Evolutionary conservation across 2,329 filamentous ascomycete genomes (phyloP), one percentile per base, ranked within the genome.

Genomic region (Knufia fluminis): DNA sequence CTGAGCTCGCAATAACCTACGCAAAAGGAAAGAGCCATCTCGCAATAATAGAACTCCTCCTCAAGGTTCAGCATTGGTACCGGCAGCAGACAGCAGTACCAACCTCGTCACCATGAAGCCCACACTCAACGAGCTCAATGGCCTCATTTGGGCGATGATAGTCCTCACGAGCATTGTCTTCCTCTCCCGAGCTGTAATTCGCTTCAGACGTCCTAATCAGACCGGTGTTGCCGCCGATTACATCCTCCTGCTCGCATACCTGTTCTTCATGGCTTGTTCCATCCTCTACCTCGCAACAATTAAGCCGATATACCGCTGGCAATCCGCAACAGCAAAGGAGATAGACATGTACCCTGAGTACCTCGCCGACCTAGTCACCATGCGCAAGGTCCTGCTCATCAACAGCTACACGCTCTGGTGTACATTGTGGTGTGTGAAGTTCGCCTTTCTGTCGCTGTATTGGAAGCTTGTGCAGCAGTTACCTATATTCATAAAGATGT

Each of bases 391-490:
- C 17, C 68, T 70, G 54, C 69, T 68, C 50, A 61, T 63, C 8
- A 65, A 64, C 16, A 64, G 63, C 3, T 61, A 68, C 39, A 58
- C 66, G 19, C 63, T 68, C 44, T 70, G 67, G 66, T 52, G 63
- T 4, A 63, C 62, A 16, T 59, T 71, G 3, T 70, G 66, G 66
- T 16, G 38, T 19, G 63, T 69, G 46, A 71, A 71, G 52, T 61
- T 68, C 19, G 65, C 64, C 3, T 57, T 71, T 28, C 57, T 71
- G 44, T 59, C 64, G 14, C 60, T 71, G 39, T 70, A 69, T 54
- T 65, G 64, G 39, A 61, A 63, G 19, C 53, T 70, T 14, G 56
- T 69, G 44, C 53, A 51, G 6, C 65, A 66, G 1, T 56, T 68
- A 14, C 58, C 54, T 1, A 53, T 59, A 2, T 65, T 68, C 32